Conservation (phyloP, 176 grass and related monocot genomes). For the Tillandsia leiboldiana region DNA sequence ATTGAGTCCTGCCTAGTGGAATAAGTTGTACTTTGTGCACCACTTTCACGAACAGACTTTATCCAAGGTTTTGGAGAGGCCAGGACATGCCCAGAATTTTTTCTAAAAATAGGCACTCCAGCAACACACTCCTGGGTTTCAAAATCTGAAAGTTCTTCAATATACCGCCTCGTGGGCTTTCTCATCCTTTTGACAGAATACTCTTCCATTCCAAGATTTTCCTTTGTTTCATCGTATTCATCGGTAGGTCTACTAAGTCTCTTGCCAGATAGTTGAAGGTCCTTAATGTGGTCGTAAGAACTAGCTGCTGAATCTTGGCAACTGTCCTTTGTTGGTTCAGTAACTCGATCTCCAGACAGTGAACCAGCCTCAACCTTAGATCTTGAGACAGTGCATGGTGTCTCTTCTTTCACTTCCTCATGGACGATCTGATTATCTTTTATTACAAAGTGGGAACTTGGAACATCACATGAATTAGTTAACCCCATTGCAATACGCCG, state of each 20-base stretch:
- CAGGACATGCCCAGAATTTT: slow-evolving; percentile 29
- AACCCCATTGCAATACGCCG: slow-evolving; percentile 89
- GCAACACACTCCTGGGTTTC: slow-evolving; percentile 38
- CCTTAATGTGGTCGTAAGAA: slow-evolving; percentile 33
- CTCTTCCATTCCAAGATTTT: slow-evolving; percentile 29
- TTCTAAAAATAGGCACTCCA: slow-evolving; percentile 39
- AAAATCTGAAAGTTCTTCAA: slow-evolving; percentile 74
- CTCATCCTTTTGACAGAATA: slow-evolving; percentile 59
- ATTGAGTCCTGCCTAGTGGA: slow-evolving; percentile 61
- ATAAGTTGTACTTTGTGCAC: slow-evolving; percentile 25
- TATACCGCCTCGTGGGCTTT: slow-evolving; percentile 95
- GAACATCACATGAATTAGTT: slow-evolving; percentile 76
- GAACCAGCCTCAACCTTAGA: slow-evolving; percentile 22
- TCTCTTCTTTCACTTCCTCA: slow-evolving; percentile 25
- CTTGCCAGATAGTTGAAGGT: slow-evolving; percentile 47
- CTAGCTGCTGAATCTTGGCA: slow-evolving; percentile 27
- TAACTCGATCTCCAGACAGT: slow-evolving; percentile 30
- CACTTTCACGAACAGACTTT: slow-evolving; percentile 30
- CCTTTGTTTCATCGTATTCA: slow-evolving; percentile 29
- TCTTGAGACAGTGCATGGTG: slow-evolving; percentile 6
- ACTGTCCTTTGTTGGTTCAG: slow-evolving; percentile 22
- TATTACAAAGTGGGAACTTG: slow-evolving; percentile 61
- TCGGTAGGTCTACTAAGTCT: slow-evolving; percentile 27
- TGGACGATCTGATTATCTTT: slow-evolving; percentile 68
- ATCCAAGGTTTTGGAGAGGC: slow-evolving; percentile 23